Conservation (phyloP, 2,329 filamentous ascomycete genomes). For the Venturia oleaginea region DNA sequence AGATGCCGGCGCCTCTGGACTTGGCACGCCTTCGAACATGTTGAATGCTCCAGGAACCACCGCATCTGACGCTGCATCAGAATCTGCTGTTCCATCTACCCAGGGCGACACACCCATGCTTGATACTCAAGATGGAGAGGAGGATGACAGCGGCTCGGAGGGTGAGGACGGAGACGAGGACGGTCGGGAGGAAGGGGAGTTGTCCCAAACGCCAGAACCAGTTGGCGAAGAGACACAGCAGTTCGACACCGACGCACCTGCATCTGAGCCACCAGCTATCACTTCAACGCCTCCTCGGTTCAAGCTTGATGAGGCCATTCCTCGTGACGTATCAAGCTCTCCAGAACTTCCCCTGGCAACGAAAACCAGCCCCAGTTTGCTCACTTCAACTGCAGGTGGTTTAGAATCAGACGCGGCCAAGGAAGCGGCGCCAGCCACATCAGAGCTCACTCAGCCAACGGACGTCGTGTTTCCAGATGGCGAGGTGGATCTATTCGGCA, state of each 20-base stretch:
- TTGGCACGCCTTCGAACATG: constrained; percentile 27
- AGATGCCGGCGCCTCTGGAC: constrained; percentile 29
- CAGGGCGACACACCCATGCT: constrained; percentile 31
- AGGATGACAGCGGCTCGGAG: constrained; percentile 42
- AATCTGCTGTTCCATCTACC: constrained; percentile 27
- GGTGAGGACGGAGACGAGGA: constrained; percentile 38
- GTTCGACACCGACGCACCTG: neutral
- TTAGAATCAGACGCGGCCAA: neutral
- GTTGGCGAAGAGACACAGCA: constrained; percentile 18
- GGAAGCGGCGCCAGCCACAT: neutral
- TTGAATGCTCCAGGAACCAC: constrained; percentile 19
- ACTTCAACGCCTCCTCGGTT: constrained; percentile 7
- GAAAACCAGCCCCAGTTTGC: constrained; percentile 12
- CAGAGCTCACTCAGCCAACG: constrained; percentile 8
- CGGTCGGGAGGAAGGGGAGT: constrained; percentile 33
- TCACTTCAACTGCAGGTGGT: neutral
- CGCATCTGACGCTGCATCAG: constrained; percentile 24
- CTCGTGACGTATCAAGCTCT: constrained; percentile 30
- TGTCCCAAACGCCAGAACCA: constrained; percentile 36
- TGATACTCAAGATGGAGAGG: constrained; percentile 37
- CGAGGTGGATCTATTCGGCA: constrained; percentile 39
- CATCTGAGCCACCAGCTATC: neutral
- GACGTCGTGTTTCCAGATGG: constrained; percentile 23
- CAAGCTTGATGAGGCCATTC: constrained; percentile 10
- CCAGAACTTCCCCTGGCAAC: constrained; percentile 34